These are phyloP conservation scores for Diversispora eburnea DNA, from an alignment of 192 early-diverging fungal species.

Conservation along the genomic window DNA sequence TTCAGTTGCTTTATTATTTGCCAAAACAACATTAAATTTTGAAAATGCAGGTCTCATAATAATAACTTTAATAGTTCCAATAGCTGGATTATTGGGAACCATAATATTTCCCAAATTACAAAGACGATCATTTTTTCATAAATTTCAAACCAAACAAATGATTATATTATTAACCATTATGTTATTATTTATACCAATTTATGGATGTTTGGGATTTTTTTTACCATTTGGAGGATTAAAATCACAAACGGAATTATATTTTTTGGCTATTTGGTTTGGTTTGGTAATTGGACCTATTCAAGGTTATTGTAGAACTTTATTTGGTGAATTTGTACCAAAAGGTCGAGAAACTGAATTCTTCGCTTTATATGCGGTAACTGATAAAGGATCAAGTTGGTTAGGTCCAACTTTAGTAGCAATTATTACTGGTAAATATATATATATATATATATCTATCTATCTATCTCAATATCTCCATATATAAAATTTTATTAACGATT, in stretches of 20 bases:
- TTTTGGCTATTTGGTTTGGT: conserved; percentile 39
- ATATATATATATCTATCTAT: too few relatives aligned
- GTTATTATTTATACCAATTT: conserved; percentile 40
- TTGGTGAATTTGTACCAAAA: conserved; percentile 53
- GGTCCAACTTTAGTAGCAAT: conserved; percentile 59
- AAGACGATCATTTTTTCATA: conserved; percentile 12
- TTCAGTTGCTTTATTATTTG: conserved; percentile 57
- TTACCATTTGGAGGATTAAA: conserved; percentile 35
- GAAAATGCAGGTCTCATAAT: conserved; percentile 43
- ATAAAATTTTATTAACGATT: background rate
- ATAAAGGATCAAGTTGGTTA: conserved; percentile 65
- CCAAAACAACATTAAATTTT: conserved; percentile 51
- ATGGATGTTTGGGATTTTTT: conserved; percentile 39
- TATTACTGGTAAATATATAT: conserved; percentile 36
- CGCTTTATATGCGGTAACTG: conserved; percentile 59
- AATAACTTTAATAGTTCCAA: conserved; percentile 51
- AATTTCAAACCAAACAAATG: conserved; percentile 39
- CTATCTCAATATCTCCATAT: background rate
- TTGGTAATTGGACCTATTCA: conserved; percentile 40
- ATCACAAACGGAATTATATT: conserved; percentile 35
- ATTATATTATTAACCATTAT: conserved; percentile 41
- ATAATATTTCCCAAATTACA: conserved; percentile 50
- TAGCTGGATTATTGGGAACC: conserved; percentile 50
- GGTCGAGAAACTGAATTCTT: conserved; percentile 67
- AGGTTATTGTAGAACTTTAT: conserved; percentile 54